These are phyloP conservation scores for Eucalyptus decipiens DNA, from an alignment of 345 rosid species.

Conservation along the genomic window DNA sequence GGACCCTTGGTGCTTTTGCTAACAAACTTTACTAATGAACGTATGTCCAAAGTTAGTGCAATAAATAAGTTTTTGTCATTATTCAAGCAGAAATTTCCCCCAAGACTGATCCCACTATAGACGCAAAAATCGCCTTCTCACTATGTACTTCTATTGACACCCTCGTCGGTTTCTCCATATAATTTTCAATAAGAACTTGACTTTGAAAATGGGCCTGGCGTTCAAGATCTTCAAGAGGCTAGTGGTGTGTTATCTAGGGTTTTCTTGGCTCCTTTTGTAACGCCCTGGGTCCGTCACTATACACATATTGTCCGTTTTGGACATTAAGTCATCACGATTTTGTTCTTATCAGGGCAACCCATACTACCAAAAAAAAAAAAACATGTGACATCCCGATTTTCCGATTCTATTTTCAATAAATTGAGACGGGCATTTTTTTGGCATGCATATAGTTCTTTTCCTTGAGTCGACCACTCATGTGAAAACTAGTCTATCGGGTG, in stretches of 20 bases:
- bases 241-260: not conserved
- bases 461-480: too few species aligned
- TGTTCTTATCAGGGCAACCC: fast-evolving
- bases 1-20: not conserved
- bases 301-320: too few species aligned
- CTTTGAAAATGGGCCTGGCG: not conserved
- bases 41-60: not conserved
- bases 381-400: too few species aligned
- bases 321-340: too few species aligned
- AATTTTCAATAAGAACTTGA: not conserved
- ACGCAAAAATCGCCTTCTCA: not conserved
- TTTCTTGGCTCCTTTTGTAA: not conserved
- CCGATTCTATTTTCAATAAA: too few species aligned
- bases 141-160: not conserved
- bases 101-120: not conserved
- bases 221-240: not conserved
- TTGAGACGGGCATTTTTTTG: too few species aligned
- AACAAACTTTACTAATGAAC: not conserved
- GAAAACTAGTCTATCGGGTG: too few species aligned
- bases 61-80: not conserved
- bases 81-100: not conserved
- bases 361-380: too few species aligned
- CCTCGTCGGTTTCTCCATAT: not conserved
- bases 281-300: too few species aligned
- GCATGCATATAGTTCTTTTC: too few species aligned